Conservation (phyloP, 2,329 filamentous ascomycete species). For the Xylaria sp. region DNA sequence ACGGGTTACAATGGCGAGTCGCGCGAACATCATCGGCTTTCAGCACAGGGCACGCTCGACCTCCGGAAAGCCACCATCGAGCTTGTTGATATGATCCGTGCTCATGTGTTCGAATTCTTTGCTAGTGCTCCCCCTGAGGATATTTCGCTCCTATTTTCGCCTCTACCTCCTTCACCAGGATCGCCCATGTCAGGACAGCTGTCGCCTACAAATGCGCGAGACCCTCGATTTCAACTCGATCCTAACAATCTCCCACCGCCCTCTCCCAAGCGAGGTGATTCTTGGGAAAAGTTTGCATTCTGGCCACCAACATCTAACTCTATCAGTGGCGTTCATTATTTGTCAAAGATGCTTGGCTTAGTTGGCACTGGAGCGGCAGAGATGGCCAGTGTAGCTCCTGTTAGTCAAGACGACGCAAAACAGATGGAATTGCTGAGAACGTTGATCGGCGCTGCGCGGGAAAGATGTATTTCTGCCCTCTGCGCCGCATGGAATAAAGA, state of each 20-base stretch:
- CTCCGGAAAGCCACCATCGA: conserved; percentile 81
- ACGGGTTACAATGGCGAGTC: conserved; percentile 83
- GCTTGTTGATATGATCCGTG: conserved; percentile 81
- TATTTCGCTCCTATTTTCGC: conserved; percentile 84
- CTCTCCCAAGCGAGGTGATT: conserved; percentile 78
- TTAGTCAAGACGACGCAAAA: conserved; percentile 60
- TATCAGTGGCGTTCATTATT: conserved; percentile 87
- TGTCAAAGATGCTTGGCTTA: conserved; percentile 79
- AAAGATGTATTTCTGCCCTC: conserved; percentile 83
- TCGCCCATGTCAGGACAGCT: conserved; percentile 65
- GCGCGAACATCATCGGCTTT: conserved; percentile 78
- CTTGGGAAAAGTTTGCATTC: conserved; percentile 94
- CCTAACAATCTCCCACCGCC: conserved; percentile 75
- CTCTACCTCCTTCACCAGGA: conserved; percentile 71
- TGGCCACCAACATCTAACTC: conserved; percentile 95
- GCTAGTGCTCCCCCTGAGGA: conserved; percentile 88
- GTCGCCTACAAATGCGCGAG: conserved; percentile 64
- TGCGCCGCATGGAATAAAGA: conserved; percentile 93
- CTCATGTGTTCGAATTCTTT: conserved; percentile 82
- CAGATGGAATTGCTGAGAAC: conserved; percentile 74
- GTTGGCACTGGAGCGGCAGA: conserved; percentile 88
- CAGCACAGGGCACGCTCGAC: conserved; percentile 70
- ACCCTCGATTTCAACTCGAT: conserved; percentile 82
- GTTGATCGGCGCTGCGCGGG: conserved; percentile 78
- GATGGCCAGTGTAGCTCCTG: conserved; percentile 75